A percentile compares a stretch with the other conserved stretches of the same genome.
These are phyloP conservation scores for Plasmodium gonderi DNA, from an alignment of 169 alveolate species.

Conservation along the genomic window DNA sequence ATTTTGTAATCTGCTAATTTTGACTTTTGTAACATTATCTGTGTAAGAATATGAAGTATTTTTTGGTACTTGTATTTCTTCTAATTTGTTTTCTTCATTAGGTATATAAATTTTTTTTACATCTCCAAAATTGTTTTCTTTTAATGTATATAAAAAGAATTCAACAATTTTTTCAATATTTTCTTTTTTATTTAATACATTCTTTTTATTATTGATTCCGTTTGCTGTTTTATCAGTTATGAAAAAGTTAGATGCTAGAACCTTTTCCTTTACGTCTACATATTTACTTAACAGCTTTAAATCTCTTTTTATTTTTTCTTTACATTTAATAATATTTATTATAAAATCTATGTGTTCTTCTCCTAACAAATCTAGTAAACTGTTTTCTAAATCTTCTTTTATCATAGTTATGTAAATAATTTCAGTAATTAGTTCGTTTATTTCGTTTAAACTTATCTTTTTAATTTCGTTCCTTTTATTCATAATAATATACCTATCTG, in stretches of 20 bases:
- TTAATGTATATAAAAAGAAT: slow-evolving; percentile 15
- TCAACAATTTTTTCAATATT: slow-evolving; percentile 60
- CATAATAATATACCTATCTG: slow-evolving; percentile 8
- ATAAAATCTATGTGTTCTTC: slow-evolving; percentile 41
- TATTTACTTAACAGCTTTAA: slow-evolving; percentile 41
- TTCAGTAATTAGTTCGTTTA: slow-evolving; percentile 40
- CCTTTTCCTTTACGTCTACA: slow-evolving; percentile 56
- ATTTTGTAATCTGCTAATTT: slow-evolving; percentile 50
- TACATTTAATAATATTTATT: slow-evolving; percentile 45
- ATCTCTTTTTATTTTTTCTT: slow-evolving; percentile 48
- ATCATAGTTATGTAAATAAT: slow-evolving; percentile 26
- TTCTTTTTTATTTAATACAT: slow-evolving; percentile 22
- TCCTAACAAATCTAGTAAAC: slow-evolving; percentile 24
- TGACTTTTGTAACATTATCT: slow-evolving; percentile 59
- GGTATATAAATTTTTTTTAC: slow-evolving; percentile 64
- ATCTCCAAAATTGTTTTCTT: slow-evolving; percentile 19
- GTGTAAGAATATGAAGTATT: slow-evolving; percentile 36
- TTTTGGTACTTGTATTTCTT: slow-evolving; percentile 51
- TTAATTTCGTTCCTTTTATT: slow-evolving; percentile 17
- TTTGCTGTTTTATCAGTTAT: slow-evolving; percentile 42
- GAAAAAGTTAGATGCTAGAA: slow-evolving; percentile 33
- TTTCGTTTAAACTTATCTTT: slow-evolving; percentile 28
- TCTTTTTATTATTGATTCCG: slow-evolving; percentile 12
- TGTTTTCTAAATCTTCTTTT: slow-evolving; percentile 19
- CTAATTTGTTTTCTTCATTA: slow-evolving; percentile 50